Percentiles rank a stretch among this genome's conserved stretches.
Conservation (phyloP, 306 rosid species). For the Neltuma alba region DNA sequence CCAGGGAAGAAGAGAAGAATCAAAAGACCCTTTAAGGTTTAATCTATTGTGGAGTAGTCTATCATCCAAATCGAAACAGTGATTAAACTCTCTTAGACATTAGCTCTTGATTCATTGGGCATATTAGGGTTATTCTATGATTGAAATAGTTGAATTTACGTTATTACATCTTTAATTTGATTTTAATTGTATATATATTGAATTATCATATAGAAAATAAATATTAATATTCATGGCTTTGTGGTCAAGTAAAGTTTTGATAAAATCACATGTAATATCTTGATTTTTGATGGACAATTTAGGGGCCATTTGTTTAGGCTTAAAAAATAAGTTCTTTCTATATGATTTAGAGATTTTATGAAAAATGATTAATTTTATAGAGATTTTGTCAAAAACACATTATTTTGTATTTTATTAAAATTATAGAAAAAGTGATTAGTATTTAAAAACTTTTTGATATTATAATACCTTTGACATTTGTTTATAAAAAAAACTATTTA, state of each 20-base stretch:
- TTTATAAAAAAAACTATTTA: too few species aligned
- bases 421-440: too few species aligned
- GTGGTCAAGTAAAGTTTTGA: background rate
- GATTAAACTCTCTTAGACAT: background rate
- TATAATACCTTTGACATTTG: too few species aligned
- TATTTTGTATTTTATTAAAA: too few species aligned
- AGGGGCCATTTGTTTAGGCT: too few species aligned
- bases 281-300: background rate
- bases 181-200: background rate
- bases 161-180: background rate
- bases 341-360: too few species aligned
- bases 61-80: too few species aligned
- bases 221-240: background rate
- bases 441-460: too few species aligned
- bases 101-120: background rate
- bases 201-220: background rate
- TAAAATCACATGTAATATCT: background rate
- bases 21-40: background rate
- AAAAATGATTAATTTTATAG: too few species aligned
- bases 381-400: too few species aligned
- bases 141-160: background rate
- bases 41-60: too few species aligned
- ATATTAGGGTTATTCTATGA: background rate
- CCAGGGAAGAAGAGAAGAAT: background rate
- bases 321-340: too few species aligned